Base-by-base conservation (phyloP, 345 rosid species). In the Balakata baccata region DNA sequence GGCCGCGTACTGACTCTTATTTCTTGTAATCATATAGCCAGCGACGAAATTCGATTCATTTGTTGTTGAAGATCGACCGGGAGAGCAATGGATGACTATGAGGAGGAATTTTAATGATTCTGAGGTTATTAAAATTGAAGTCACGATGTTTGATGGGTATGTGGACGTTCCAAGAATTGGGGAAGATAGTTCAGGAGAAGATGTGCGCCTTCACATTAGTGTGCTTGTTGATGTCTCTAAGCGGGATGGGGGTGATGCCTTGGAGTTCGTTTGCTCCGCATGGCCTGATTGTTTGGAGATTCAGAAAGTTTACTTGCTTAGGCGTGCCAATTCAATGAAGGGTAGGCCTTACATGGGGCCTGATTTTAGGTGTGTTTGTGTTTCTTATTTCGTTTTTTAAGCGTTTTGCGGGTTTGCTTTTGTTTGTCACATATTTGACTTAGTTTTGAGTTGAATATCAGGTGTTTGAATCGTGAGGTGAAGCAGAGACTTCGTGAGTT, bases 271-370 rank as follows among this genome's bases (percentile, higher is more conserved):
- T 16, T 92, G 96, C 79, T 86, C 96, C 0, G 90, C 89, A 0
- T 89, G 94, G 93, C 92, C 94, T 43, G 83, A 85, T 77, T 76
- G 85, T 67, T 70, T 88, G 46, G 87, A 85, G 82, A 81, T 92
- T 79, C 93, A 75, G 73, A 85, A 86, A 70, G 79, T 86, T 68
- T 87, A 86, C 81, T 68, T 78, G 78, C 80, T 84, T 61, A 51
- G 69, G 56, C 79, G 79, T 7, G 82, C 47, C 47, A 3, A 78
- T 69, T 71, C 77, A 71, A 39, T 63, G 80, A 74, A 46, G 16
- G 52, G 70, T 7, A 83, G 77, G 71, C 90, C 89, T 64, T 89
- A 84, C 82, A 68, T 83, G 83, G 97, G 94, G 60, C 97, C 89
- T 53, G 72, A 81, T 68, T 90, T 86, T 66, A 84, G 89, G 93